Conservation (phyloP, 2,329 filamentous ascomycete genomes). For the Epichloe sibirici region DNA sequence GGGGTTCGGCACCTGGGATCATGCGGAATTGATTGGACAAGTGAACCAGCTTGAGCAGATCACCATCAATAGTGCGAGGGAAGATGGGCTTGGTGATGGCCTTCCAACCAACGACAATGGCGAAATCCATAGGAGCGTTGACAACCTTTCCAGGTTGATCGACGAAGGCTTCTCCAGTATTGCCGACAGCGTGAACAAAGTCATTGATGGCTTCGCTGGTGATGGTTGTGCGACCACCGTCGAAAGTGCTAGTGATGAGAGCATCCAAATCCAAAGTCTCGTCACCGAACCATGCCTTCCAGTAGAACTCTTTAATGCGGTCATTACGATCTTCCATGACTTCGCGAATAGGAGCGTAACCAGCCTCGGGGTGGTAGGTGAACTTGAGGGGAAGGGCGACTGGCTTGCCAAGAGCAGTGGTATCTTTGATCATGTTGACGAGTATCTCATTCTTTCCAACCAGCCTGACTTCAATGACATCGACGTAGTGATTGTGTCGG, state of each 20-base stretch:
- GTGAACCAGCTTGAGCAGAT: conserved; percentile 90
- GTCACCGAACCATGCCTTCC: conserved; percentile 90
- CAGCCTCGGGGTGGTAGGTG: conserved; percentile 86
- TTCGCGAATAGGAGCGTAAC: conserved; percentile 94
- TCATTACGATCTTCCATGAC: conserved; percentile 95
- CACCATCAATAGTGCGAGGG: conserved; percentile 88
- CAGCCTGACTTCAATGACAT: conserved; percentile 77
- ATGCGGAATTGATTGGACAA: conserved; percentile 97
- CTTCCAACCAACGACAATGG: conserved; percentile 97
- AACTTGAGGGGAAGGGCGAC: conserved; percentile 80
- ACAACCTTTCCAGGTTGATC: conserved; percentile 90
- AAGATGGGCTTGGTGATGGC: conserved; percentile 99
- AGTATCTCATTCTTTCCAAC: conserved; percentile 66
- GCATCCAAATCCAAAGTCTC: conserved; percentile 75
- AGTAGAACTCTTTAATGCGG: conserved; percentile 99
- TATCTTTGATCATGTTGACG: conserved; percentile 86
- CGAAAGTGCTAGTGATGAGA: conserved; percentile 75
- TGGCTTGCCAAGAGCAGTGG: conserved; percentile 71
- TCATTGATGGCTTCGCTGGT: conserved; percentile 91
- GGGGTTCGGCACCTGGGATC: conserved; percentile 85
- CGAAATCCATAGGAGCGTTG: conserved; percentile 96
- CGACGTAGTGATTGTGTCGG: conserved; percentile 72
- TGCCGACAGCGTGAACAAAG: conserved; percentile 97
- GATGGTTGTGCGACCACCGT: conserved; percentile 77
- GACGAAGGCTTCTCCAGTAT: conserved; percentile 94